These are phyloP conservation scores for Didymella lethalis DNA, from an alignment of 2,329 filamentous ascomycete species.

Conservation along the genomic window DNA sequence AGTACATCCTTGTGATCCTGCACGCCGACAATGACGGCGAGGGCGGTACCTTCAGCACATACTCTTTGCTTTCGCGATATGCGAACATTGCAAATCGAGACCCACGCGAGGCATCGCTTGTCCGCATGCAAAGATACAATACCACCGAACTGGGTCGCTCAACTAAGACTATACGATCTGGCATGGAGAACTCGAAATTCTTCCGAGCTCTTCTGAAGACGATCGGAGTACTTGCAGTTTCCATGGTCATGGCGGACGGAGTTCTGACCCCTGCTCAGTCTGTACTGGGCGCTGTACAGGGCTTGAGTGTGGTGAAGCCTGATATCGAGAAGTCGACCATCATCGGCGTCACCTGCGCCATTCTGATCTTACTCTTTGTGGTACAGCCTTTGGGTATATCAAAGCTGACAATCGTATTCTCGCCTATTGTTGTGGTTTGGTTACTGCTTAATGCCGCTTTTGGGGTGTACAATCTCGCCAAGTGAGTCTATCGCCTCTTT, in stretches of 20 bases:
- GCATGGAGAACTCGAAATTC: constrained; percentile 65
- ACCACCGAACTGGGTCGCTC: constrained; percentile 64
- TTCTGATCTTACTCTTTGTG: constrained; percentile 69
- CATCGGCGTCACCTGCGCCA: constrained; percentile 70
- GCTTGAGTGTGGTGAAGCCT: constrained; percentile 63
- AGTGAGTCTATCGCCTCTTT: constrained; percentile 17
- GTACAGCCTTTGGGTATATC: constrained; percentile 72
- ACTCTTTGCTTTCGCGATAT: constrained; percentile 67
- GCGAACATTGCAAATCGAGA: constrained; percentile 68
- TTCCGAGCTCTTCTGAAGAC: constrained; percentile 65
- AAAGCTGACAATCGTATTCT: constrained; percentile 67
- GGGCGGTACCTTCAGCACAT: constrained; percentile 73
- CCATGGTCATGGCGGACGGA: constrained; percentile 72
- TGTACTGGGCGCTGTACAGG: constrained; percentile 74
- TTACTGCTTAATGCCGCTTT: constrained; percentile 68
- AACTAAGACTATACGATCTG: constrained; percentile 62
- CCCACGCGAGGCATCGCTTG: constrained; percentile 62
- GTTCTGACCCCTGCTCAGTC: constrained; percentile 75
- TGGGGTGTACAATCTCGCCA: constrained; percentile 64
- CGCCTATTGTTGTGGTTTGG: constrained; percentile 73
- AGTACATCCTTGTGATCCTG: constrained; percentile 72
- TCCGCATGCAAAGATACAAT: constrained; percentile 66
- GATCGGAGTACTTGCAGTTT: constrained; percentile 71
- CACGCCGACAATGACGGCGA: constrained; percentile 74
- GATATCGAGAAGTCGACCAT: constrained; percentile 65